Conservation (phyloP, 2,329 filamentous ascomycete species). For the Orbilia ellipsospora region DNA sequence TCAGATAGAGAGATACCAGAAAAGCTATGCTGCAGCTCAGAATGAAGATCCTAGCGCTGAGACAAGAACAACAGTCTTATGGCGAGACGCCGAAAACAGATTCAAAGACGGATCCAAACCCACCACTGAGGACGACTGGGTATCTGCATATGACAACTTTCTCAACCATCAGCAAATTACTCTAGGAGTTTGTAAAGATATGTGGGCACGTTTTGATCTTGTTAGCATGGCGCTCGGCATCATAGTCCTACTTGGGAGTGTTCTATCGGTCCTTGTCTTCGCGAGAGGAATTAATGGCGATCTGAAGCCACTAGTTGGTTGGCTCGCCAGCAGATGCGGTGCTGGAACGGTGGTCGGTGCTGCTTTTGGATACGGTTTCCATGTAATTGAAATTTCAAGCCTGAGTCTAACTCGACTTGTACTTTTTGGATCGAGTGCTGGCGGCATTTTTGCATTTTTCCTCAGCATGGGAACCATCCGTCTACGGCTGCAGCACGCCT, state of each 20-base stretch:
- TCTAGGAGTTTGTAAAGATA: conserved; percentile 78
- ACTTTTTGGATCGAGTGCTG: conserved; percentile 63
- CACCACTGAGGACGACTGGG: conserved; percentile 61
- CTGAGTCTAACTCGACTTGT: conserved; percentile 60
- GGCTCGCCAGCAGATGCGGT: conserved; percentile 67
- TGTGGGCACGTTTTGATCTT: conserved; percentile 94
- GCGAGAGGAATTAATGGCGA: conserved; percentile 70
- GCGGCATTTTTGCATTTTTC: conserved; percentile 64
- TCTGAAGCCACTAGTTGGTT: conserved; percentile 67
- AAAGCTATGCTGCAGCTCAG: conserved; percentile 79
- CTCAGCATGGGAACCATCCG: conserved; percentile 60
- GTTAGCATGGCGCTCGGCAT: conserved; percentile 86
- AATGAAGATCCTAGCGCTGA: conserved; percentile 73
- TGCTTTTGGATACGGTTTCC: conserved; percentile 36
- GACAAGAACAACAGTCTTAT: conserved; percentile 70
- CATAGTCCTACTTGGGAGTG: conserved; percentile 73
- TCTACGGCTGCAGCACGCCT: conserved; percentile 64
- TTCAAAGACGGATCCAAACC: conserved; percentile 60
- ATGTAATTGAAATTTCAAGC: conserved; percentile 21
- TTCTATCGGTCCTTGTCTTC: conserved; percentile 78
- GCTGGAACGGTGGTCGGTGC: conserved; percentile 66
- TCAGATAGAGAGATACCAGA: conserved; percentile 89
- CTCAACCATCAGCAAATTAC: conserved; percentile 80
- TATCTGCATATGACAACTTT: conserved; percentile 69
- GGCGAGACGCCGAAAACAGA: conserved; percentile 70